Base-by-base conservation (phyloP, 2,329 filamentous ascomycete genomes). In the Thelonectria rubi region DNA sequence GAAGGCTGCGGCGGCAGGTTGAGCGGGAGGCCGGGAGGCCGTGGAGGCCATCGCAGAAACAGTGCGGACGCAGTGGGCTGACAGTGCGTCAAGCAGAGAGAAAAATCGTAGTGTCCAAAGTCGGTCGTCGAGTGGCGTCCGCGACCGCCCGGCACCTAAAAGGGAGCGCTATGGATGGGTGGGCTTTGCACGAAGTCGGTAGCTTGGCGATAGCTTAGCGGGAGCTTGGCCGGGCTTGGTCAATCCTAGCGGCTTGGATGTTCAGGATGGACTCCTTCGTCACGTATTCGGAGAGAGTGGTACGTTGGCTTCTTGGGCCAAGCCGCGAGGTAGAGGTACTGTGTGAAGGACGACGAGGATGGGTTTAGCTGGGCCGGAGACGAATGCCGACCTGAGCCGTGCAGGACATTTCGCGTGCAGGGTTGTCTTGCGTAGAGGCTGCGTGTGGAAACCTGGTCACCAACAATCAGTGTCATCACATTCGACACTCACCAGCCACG, bases 1-100 rank as follows among this genome's bases (percentile, higher is more conserved):
- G 58, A 55, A 68, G 66, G 64, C 58, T 64, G 55, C 49, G 60
- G 50, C 61, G 54, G 46, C 58, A n/a, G 58, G 58, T 63, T 58
- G 46, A 26, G 30, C 46, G 17, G 47, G 53, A 45, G 48, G 34
- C 48, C 62, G 64, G 65, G 66, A 71, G 66, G 66, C 58, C 69
- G 68, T 63, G 65, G 66, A 71, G 66, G 66, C 62, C 69, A 71
- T 71, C 67, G 59, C 63, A 67, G 43, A 20, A 60, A 67, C 65
- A 63, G 63, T 68, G 66, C 57, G 69, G 58, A 52, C 64, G 58
- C 52, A 55, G 55, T 60, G 48, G 46, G 47, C 64, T 56, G 60
- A 71, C 67, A 61, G 65, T 64, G 49, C 60, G 65, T 60, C 60
- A 67, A 69, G 66, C 63, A 61, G 55, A 57, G 62, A 63, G 58